Conservation (phyloP, 23 red algal genomes). For the Gracilaria vermiculophylla region DNA sequence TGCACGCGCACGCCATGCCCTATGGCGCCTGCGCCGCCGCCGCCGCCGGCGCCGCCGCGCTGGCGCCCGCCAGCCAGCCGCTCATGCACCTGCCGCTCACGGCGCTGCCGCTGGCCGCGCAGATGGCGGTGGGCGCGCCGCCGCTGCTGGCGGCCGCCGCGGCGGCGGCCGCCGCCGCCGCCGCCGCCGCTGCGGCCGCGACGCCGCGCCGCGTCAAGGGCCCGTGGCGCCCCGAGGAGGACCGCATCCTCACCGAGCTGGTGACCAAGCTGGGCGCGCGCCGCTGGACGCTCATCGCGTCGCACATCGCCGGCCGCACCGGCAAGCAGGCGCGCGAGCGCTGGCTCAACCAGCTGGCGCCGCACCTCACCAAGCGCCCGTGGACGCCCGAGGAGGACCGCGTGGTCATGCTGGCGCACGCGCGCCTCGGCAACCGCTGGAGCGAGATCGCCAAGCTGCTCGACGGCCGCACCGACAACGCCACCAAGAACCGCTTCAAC, state of each 20-base stretch:
- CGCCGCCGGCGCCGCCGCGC: neutral
- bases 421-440: constrained; percentile 84
- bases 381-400: constrained; percentile 90
- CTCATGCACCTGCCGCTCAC: constrained; percentile 8
- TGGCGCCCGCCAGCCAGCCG: neutral
- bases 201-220: constrained; percentile 71
- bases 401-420: constrained; percentile 72
- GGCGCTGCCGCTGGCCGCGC: neutral
- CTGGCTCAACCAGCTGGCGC: constrained; percentile 86
- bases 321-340: constrained; percentile 94
- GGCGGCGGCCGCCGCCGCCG: too few relatives aligned
- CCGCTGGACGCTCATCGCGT: constrained; percentile 69
- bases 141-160: neutral
- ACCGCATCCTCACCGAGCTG: constrained; percentile 58
- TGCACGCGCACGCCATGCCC: neutral
- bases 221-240: constrained; percentile 82
- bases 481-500: constrained; percentile 94
- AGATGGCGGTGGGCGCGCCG: neutral
- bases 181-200: neutral
- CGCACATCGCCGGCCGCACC: constrained; percentile 79
- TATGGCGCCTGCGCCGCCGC: neutral
- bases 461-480: constrained; percentile 83
- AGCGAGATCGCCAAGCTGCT: constrained; percentile 69
- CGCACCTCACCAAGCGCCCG: constrained; percentile 61
- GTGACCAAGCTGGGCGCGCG: constrained; percentile 53